Evolutionary conservation across 2,329 filamentous ascomycete genomes (phyloP).

Genomic region (Sarocladium brachiariae): DNA sequence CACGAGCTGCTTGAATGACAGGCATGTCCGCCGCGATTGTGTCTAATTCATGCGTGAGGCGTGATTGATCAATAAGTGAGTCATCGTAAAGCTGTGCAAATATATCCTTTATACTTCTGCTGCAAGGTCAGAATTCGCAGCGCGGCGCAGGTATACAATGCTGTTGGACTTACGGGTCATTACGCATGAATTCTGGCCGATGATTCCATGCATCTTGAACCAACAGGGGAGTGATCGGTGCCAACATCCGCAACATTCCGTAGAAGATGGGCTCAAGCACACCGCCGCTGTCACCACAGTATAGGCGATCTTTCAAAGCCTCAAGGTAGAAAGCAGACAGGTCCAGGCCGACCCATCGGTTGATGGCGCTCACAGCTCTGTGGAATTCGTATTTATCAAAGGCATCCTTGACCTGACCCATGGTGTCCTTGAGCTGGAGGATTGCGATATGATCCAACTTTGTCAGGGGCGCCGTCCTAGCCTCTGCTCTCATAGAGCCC

Average conservation of each 20-base stretch:
- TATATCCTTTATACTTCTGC: not conserved
- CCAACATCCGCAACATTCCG: constrained; percentile 70
- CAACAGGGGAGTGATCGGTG: constrained; percentile 72
- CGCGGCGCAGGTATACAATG: not conserved
- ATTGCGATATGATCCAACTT: constrained; percentile 69
- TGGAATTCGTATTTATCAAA: constrained; percentile 75
- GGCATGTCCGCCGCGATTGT: not conserved
- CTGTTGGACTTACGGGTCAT: constrained; percentile 30
- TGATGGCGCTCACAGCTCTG: constrained; percentile 65
- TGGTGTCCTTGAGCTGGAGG: constrained; percentile 62
- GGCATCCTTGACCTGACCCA: constrained; percentile 55
- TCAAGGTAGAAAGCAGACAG: constrained; percentile 94
- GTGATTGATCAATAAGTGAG: constrained; percentile 31
- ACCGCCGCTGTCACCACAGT: constrained; percentile 68
- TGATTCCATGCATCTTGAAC: constrained; percentile 86
- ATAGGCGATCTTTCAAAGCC: constrained; percentile 82
- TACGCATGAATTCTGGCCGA: constrained; percentile 57
- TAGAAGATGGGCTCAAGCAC: constrained; percentile 60
- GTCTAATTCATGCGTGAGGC: not conserved
- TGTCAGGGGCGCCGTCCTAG: constrained; percentile 44
- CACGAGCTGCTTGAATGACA: constrained; percentile 27
- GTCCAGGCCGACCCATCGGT: constrained; percentile 74
- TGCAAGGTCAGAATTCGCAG: not conserved
- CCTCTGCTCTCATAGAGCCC: constrained; percentile 59
- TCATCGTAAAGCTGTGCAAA: constrained; percentile 36